phyloP scores from a whole-genome alignment of 2,329 filamentous ascomycete genomes.

The Apiospora marii region DNA sequence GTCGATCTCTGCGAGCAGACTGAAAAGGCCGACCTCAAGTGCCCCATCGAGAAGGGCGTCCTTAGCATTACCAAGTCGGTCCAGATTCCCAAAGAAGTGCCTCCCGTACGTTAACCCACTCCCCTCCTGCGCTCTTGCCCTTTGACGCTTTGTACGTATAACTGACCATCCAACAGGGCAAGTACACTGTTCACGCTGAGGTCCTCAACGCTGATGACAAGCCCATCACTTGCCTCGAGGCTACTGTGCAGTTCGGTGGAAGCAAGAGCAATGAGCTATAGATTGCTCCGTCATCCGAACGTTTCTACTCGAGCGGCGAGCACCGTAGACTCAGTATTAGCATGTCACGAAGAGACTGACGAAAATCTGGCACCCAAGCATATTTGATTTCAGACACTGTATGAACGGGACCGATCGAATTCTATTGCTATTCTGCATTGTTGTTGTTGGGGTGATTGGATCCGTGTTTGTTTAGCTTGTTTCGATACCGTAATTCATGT shows the following conservation, averaged over 20 bases:
- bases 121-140: not conserved
- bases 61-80: slow-evolving; percentile 81
- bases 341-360: slow-evolving; percentile 26
- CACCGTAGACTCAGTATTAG: not conserved
- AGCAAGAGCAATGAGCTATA: slow-evolving; percentile 53
- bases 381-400: slow-evolving; percentile 11
- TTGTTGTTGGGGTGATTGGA: not conserved
- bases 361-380: slow-evolving; percentile 19
- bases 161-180: slow-evolving; percentile 66
- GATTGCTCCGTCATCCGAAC: not conserved
- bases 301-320: not conserved
- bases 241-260: slow-evolving; percentile 69
- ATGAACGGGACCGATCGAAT: not conserved
- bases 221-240: slow-evolving; percentile 87
- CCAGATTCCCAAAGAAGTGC: slow-evolving; percentile 84
- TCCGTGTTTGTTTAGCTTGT: not conserved
- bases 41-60: slow-evolving; percentile 83
- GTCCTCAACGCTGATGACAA: slow-evolving; percentile 77
- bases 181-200: slow-evolving; percentile 88
- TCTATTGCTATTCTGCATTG: not conserved
- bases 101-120: slow-evolving; percentile 70
- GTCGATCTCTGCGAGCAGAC: slow-evolving; percentile 91
- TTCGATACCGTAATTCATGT: not conserved
- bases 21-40: slow-evolving; percentile 85
- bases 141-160: not conserved